A percentile compares a stretch with the other conserved stretches of the same genome.
Conservation (phyloP, 1,284 basidiomycete genomes). For the Trametes hirsuta region DNA sequence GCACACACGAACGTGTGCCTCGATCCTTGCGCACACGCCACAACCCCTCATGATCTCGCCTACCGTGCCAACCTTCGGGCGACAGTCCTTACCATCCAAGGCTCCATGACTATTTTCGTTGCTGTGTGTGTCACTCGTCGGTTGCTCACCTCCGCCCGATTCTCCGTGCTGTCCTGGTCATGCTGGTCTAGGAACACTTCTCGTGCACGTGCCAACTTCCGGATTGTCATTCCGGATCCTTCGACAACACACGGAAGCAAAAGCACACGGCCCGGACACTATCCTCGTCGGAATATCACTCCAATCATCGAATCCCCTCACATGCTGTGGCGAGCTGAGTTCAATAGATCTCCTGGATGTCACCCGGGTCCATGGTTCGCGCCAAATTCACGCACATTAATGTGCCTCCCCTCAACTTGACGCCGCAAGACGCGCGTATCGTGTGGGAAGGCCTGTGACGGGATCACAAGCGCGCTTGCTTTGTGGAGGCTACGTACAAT, state of each 20-base stretch:
- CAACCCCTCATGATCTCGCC: background rate
- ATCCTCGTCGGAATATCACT: background rate
- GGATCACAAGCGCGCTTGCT: background rate
- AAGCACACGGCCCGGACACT: background rate
- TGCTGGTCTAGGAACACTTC: background rate
- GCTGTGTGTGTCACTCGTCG: background rate
- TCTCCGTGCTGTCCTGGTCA: background rate
- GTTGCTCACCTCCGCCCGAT: background rate
- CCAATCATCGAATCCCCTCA: background rate
- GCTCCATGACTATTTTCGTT: background rate
- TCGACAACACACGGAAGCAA: background rate
- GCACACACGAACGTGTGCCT: constrained; percentile 2
- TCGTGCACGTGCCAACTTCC: constrained; percentile 9
- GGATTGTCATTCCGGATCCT: constrained; percentile 1
- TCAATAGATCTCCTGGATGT: constrained; percentile 3
- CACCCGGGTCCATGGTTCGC: background rate
- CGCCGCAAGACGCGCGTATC: constrained; percentile 1
- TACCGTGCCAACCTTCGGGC: background rate
- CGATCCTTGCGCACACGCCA: background rate
- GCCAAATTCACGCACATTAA: background rate
- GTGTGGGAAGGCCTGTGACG: background rate
- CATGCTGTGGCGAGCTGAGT: background rate
- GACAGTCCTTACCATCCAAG: background rate
- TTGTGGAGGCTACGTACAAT: constrained; percentile 4
- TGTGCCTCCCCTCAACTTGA: background rate